These are phyloP conservation scores for Primulina eburnea DNA, from an alignment of 257 asterid genomes.

Conservation along the genomic window DNA sequence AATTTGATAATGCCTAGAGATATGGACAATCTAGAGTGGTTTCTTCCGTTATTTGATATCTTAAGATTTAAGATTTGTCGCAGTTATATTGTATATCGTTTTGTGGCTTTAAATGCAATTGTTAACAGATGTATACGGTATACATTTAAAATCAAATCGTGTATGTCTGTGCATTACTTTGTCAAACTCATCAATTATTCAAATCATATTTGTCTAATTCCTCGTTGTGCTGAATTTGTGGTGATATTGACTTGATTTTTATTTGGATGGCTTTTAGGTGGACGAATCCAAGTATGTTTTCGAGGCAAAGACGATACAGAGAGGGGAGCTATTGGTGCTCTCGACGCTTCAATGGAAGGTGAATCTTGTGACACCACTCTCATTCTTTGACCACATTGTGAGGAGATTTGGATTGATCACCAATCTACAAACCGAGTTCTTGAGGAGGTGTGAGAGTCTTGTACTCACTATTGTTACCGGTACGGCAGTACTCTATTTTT, in stretches of 20 bases:
- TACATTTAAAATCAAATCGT: neutral
- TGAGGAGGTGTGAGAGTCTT: slow-evolving; percentile 54
- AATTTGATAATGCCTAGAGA: neutral
- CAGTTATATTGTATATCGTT: slow-evolving; percentile 21
- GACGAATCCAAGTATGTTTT: slow-evolving; percentile 64
- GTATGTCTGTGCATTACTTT: neutral
- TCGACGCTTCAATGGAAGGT: slow-evolving; percentile 77
- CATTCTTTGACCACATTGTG: slow-evolving; percentile 75
- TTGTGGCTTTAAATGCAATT: slow-evolving; percentile 14
- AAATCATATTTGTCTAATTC: neutral
- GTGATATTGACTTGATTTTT: slow-evolving; percentile 10
- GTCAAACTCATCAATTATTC: neutral
- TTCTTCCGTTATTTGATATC: neutral
- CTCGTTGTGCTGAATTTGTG: neutral
- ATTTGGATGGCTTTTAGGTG: slow-evolving; percentile 42
- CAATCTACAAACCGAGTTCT: slow-evolving; percentile 59
- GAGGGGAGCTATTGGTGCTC: slow-evolving; percentile 82
- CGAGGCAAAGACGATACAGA: slow-evolving; percentile 82
- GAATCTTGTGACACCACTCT: slow-evolving; percentile 78
- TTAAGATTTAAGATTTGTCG: slow-evolving; percentile 25
- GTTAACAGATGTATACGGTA: neutral
- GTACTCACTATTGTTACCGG: slow-evolving; percentile 63
- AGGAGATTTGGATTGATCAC: slow-evolving; percentile 64
- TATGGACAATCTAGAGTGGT: neutral
- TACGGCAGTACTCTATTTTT: slow-evolving; percentile 27